A percentile compares a stretch with the other conserved stretches of the same genome.
Evolutionary conservation across 352 stramenopile genomes (phyloP).

Genomic region (Hyaloperonospora brassicae): DNA sequence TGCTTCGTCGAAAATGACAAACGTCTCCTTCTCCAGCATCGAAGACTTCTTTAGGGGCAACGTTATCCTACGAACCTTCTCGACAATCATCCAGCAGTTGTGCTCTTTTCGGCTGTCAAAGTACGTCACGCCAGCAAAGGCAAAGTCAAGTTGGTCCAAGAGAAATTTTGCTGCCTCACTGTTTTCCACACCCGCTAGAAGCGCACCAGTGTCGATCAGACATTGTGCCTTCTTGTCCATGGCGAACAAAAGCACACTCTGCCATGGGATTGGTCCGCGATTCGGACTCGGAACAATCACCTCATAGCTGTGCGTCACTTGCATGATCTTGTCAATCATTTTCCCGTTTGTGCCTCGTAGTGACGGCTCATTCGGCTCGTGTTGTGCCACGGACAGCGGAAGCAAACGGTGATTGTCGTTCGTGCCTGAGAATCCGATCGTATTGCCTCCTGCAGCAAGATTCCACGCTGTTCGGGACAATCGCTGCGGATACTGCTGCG

Average conservation of each 20-base stretch:
- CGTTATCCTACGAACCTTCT: conserved; percentile 33
- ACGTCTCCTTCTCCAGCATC: too few species aligned
- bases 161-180: conserved; percentile 47
- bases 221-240: too few species aligned
- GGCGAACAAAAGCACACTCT: conserved; percentile 34
- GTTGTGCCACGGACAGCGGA: conserved; percentile 57
- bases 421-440: conserved; percentile 85
- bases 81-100: conserved; percentile 74
- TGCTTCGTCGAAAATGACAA: too few species aligned
- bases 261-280: conserved; percentile 25
- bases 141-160: conserved; percentile 20
- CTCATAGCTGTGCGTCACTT: conserved; percentile 32
- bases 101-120: conserved; percentile 20
- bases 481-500: conserved; percentile 62
- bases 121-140: conserved; percentile 54
- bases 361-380: conserved; percentile 38
- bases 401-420: conserved; percentile 77
- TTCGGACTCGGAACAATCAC: conserved; percentile 11
- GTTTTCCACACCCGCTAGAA: conserved; percentile 63
- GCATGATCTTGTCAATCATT: too few species aligned
- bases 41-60: too few species aligned
- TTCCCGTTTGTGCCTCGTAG: conserved; percentile 75
- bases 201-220: conserved; percentile 80
- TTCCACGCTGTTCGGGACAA: conserved; percentile 78
- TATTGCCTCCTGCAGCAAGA: conserved; percentile 46